These are phyloP conservation scores for Hypoxylon perforatum DNA, from an alignment of 495 filamentous ascomycete genomes.

Conservation along the genomic window DNA sequence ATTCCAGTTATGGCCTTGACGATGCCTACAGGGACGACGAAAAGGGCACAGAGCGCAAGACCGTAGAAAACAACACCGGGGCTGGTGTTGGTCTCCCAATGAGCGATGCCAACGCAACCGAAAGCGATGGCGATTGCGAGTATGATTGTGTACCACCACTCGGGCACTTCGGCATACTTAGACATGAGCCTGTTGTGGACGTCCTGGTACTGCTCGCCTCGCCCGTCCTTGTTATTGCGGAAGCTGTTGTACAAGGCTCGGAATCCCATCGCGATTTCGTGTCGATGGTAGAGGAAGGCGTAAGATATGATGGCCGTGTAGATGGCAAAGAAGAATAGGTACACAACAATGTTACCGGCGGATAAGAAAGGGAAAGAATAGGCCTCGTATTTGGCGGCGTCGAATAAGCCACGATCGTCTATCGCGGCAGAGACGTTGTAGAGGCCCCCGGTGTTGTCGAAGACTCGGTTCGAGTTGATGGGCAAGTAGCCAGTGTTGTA, in stretches of 20 bases:
- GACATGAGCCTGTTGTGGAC: constrained; percentile 56
- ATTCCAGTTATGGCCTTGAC: constrained; percentile 57
- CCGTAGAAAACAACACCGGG: constrained; percentile 56
- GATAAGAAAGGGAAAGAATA: constrained; percentile 57
- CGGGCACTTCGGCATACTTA: constrained; percentile 53
- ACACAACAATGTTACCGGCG: constrained; percentile 48
- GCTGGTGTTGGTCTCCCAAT: constrained; percentile 54
- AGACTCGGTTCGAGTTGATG: constrained; percentile 53
- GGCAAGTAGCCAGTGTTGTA: constrained; percentile 54
- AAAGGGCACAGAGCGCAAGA: constrained; percentile 54
- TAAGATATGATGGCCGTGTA: constrained; percentile 55
- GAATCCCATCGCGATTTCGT: constrained; percentile 54
- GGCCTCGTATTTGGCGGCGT: constrained; percentile 46
- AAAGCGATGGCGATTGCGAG: constrained; percentile 48
- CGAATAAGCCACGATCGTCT: constrained; percentile 51
- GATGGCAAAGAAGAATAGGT: constrained; percentile 55
- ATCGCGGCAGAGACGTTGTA: constrained; percentile 54
- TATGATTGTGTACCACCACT: constrained; percentile 56
- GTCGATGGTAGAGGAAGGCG: constrained; percentile 51
- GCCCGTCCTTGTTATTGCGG: constrained; percentile 37
- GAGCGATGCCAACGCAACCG: constrained; percentile 51
- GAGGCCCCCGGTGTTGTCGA: constrained; percentile 49
- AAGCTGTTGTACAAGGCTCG: constrained; percentile 43
- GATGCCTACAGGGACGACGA: constrained; percentile 56
- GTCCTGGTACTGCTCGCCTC: constrained; percentile 42